Evolutionary conservation across 2,329 filamentous ascomycete species (phyloP).

Genomic region (Coniochaeta sp.): DNA sequence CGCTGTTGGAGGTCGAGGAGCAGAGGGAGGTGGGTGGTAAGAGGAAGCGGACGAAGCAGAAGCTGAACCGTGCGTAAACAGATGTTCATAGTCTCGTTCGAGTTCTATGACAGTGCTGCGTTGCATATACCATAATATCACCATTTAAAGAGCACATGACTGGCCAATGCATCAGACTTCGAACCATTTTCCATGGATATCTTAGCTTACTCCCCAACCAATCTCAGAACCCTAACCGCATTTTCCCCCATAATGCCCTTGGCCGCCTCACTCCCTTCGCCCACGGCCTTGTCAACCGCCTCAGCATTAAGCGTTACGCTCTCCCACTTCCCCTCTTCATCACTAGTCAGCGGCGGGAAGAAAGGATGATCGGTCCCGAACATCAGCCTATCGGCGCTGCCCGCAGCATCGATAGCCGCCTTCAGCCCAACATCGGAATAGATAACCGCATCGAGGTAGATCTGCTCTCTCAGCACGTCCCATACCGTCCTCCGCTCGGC

Average conservation of each 20-base stretch:
- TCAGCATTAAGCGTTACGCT: slow-evolving; percentile 49
- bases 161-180: background rate
- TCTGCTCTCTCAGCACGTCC: slow-evolving; percentile 59
- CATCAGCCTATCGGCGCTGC: slow-evolving; percentile 59
- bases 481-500: slow-evolving; percentile 41
- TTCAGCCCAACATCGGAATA: slow-evolving; percentile 69
- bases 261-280: slow-evolving; percentile 14
- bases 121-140: background rate
- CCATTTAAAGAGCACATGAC: background rate
- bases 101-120: background rate
- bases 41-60: slow-evolving; percentile 55
- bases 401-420: slow-evolving; percentile 59
- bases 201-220: slow-evolving; percentile 11
- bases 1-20: slow-evolving; percentile 84
- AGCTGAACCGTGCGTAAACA: slow-evolving; percentile 28
- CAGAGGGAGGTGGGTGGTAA: slow-evolving; percentile 88
- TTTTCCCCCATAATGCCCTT: slow-evolving; percentile 19
- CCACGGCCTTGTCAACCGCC: slow-evolving; percentile 17
- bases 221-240: slow-evolving; percentile 18
- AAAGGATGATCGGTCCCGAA: slow-evolving; percentile 83
- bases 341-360: slow-evolving; percentile 64
- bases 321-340: slow-evolving; percentile 59
- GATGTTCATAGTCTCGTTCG: background rate
- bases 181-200: background rate
- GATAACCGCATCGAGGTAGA: slow-evolving; percentile 83